Conservation (phyloP, 352 stramenopile species). For the Pythium phragmiticola region DNA sequence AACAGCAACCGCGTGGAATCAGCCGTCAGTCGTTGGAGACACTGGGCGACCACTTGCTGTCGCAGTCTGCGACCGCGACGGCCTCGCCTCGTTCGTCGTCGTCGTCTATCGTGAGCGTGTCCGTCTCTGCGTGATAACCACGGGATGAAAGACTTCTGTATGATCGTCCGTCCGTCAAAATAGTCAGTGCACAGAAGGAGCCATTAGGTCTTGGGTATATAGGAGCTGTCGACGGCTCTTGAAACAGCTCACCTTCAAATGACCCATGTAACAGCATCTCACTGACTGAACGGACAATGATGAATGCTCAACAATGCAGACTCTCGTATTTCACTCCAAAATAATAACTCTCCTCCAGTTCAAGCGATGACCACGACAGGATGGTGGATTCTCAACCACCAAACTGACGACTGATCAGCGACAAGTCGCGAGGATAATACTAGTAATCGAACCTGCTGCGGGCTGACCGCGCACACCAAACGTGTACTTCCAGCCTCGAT, state of each 20-base stretch:
- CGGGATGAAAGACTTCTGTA: not conserved
- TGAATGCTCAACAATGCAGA: not conserved
- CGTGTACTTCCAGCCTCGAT: no score
- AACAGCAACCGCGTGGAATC: conserved; percentile 25
- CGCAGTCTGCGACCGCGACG: conserved; percentile 24
- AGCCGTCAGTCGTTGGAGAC: conserved; percentile 48
- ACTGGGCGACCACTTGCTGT: conserved; percentile 53
- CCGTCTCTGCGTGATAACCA: conserved; percentile 31
- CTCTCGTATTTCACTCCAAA: no score
- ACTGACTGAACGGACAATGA: conserved; percentile 4
- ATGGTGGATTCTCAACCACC: no score
- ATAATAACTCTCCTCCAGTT: no score
- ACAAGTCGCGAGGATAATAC: no score
- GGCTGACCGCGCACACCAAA: no score
- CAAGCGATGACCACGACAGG: no score
- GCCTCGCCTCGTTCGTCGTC: conserved; percentile 25
- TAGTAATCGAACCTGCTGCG: no score
- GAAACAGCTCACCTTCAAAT: not conserved
- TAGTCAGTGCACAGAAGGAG: no score
- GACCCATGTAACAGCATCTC: not conserved
- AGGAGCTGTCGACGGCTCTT: no score
- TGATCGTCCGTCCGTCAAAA: not conserved
- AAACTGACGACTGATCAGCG: no score
- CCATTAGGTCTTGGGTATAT: no score
- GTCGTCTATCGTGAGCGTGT: conserved; percentile 26